Percentiles rank a stretch among this genome's conserved stretches.
Evolutionary conservation across 345 rosid genomes (phyloP).

Genomic region (Arabidopsis thaliana): DNA sequence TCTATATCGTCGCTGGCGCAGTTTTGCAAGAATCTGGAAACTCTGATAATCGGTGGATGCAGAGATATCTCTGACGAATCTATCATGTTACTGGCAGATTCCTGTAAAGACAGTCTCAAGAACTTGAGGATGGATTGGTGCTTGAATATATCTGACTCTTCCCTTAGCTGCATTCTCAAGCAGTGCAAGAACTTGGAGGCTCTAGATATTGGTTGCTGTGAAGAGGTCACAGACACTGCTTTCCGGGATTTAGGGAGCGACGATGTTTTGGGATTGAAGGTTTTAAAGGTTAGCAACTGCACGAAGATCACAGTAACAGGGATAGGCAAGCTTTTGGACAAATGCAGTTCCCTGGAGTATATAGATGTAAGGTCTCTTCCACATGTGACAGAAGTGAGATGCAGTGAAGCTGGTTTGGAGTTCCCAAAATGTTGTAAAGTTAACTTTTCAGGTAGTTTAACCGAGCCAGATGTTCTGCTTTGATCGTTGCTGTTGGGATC

Average conservation of each 20-base stretch:
- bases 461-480: conserved; percentile 64
- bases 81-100: conserved; percentile 61
- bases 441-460: conserved; percentile 70
- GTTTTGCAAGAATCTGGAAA: conserved; percentile 74
- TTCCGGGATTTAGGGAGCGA: conserved; percentile 56
- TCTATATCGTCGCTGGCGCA: conserved; percentile 65
- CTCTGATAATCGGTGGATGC: conserved; percentile 82
- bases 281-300: conserved; percentile 80
- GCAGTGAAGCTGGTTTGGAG: conserved; percentile 77
- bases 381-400: conserved; percentile 66
- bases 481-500: conserved; percentile 40
- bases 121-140: conserved; percentile 97
- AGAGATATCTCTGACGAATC: conserved; percentile 70
- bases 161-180: conserved; percentile 64
- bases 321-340: conserved; percentile 68
- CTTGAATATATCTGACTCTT: conserved; percentile 69
- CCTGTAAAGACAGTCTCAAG: conserved; percentile 70
- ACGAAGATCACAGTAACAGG: conserved; percentile 72
- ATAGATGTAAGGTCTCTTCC: conserved; percentile 92
- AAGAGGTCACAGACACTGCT: conserved; percentile 74
- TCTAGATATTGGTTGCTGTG: conserved; percentile 90
- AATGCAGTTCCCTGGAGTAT: conserved; percentile 66
- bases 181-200: conserved; percentile 82
- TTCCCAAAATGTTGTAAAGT: conserved; percentile 82
- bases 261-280: conserved; percentile 56